Base-by-base conservation (phyloP, 352 stramenopile species). In the Globisporangium sylvaticum region DNA sequence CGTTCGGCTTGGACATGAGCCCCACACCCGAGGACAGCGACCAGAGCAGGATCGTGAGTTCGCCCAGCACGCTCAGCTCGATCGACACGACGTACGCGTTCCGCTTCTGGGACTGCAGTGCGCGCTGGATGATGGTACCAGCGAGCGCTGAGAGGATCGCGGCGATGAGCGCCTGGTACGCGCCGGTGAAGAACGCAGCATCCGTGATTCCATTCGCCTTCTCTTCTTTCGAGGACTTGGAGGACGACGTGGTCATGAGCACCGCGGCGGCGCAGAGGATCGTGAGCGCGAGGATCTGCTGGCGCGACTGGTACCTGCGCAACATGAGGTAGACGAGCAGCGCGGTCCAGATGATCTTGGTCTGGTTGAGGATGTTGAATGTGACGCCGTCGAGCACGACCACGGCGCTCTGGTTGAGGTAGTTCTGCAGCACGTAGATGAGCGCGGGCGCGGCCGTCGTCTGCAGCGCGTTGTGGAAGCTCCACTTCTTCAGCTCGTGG, bases 331-430 rank as follows among this genome's bases (percentile, higher is more conserved):
- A 95, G 53, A 94, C 87, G 50, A 94, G 73, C 68, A 91, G 66
- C 46, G 87, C 84, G 22, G 87, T 94, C 83, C 84, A 93, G 66
- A 95, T 92, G 76, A 95, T 94, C 76, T 95, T 95, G 71, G 87
- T 95, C 74, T 94, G 87, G 68, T 95, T 94, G 34, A 95, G 72
- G 34, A 95, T 81, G 71, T 94, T 95, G 72, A 92, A 94, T 22
- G 84, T 92, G 25, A 94, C 82, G 42, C 83, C 83, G 73, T 95
- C 85, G 39, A 93, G 78, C 54, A 83, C 70, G 68, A 92, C 77
- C 20, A 92, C 85, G 0, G 85, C 87, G 22, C 80, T 81, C 62
- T 94, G 82, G 69, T 94, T 95, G 10, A 92, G 71, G 62, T 90
- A 86, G 68, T 95, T 92, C 66, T 95, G 85, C 54, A 95, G 66